phyloP scores from a whole-genome alignment of 2,329 filamentous ascomycete genomes.

The Claviceps citrina region DNA sequence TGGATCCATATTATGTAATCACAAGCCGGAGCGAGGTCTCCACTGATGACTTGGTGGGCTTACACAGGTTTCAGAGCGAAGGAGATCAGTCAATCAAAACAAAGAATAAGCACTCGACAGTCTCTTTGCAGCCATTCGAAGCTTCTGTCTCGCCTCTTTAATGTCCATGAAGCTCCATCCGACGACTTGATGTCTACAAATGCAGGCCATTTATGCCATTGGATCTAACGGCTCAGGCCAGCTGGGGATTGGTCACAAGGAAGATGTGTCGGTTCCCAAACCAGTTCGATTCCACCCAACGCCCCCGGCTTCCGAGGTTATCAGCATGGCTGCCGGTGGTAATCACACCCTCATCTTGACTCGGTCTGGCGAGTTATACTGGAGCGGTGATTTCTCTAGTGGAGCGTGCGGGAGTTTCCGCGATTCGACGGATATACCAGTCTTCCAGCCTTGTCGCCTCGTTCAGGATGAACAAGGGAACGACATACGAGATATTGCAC shows the following conservation, averaged over 20 bases:
- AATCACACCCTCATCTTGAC: slow-evolving; percentile 72
- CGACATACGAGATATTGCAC: slow-evolving; percentile 16
- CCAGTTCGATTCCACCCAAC: slow-evolving; percentile 39
- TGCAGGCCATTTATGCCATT: slow-evolving; percentile 48
- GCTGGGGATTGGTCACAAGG: slow-evolving; percentile 53
- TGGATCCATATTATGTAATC: slow-evolving; percentile 4
- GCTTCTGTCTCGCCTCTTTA: no score
- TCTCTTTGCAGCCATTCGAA: no score
- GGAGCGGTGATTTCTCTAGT: slow-evolving; percentile 42
- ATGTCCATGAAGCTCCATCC: neutral
- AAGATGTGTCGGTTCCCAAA: slow-evolving; percentile 55
- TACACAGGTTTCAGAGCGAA: no score
- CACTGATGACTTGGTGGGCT: no score
- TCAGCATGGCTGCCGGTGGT: slow-evolving; percentile 47
- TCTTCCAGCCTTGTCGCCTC: slow-evolving; percentile 27
- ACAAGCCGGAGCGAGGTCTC: neutral
- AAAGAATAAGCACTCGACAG: no score
- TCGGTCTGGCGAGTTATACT: slow-evolving; percentile 43
- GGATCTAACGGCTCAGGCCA: slow-evolving; percentile 68
- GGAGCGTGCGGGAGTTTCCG: slow-evolving; percentile 38
- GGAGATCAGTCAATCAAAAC: no score
- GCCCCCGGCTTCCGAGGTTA: slow-evolving; percentile 20
- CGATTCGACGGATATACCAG: slow-evolving; percentile 13
- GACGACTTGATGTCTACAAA: slow-evolving; percentile 5
- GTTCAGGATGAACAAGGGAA: slow-evolving; percentile 13